phyloP scores from a whole-genome alignment of 805 yeast genomes.

The Komagataella pseudopastoris region DNA sequence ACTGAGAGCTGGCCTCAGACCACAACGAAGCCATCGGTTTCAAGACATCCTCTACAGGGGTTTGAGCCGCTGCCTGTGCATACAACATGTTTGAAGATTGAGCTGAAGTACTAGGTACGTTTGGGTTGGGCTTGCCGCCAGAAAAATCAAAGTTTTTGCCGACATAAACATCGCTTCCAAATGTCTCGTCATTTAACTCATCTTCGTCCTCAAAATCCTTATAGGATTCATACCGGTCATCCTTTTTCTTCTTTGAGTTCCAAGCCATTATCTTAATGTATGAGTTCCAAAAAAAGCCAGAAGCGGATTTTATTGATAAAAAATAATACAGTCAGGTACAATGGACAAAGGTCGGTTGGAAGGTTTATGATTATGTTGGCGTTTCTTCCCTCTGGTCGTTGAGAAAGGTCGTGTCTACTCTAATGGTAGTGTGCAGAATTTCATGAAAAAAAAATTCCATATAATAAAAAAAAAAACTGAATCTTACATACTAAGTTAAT shows the following conservation, averaged over 20 bases:
- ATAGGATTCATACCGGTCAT: conserved; percentile 6
- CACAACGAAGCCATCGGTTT: conserved; percentile 66
- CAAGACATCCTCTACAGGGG: conserved; percentile 25
- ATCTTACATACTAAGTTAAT: background rate
- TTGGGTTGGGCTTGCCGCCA: conserved; percentile 12
- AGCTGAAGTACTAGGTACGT: conserved; percentile 1
- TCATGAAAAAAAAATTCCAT: background rate
- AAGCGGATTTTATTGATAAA: background rate
- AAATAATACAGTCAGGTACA: background rate
- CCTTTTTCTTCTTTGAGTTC: conserved; percentile 4
- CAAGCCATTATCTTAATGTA: background rate
- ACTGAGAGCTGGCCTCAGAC: conserved; percentile 23
- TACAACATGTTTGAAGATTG: conserved; percentile 21
- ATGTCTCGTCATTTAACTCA: conserved; percentile 70
- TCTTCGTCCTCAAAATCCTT: conserved; percentile 76
- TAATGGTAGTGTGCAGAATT: background rate
- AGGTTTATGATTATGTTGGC: background rate
- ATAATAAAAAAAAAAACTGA: background rate
- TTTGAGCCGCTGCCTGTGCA: conserved; percentile 26
- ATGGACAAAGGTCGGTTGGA: background rate
- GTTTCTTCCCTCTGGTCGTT: background rate
- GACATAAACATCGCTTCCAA: conserved; percentile 42
- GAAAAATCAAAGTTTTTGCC: conserved; percentile 60
- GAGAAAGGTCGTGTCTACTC: background rate
- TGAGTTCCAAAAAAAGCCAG: background rate